Evolutionary conservation across 306 rosid species (phyloP).

Genomic region (Coriaria nepalensis): DNA sequence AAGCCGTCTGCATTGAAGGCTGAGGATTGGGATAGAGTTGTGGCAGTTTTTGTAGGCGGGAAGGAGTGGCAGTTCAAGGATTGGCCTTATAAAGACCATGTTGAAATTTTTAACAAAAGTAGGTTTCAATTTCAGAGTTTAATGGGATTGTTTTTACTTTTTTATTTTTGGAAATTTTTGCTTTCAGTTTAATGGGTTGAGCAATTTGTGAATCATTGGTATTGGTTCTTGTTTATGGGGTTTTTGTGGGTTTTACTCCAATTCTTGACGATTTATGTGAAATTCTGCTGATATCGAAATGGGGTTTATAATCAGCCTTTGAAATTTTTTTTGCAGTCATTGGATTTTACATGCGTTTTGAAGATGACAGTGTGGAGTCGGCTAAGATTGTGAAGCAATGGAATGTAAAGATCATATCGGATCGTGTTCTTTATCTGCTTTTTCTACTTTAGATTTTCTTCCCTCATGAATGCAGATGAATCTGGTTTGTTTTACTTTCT

Average conservation of each 20-base stretch:
- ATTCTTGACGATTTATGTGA: background rate
- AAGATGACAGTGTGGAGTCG: constrained; percentile 82
- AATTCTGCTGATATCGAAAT: background rate
- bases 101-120: constrained; percentile 53
- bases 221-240: background rate
- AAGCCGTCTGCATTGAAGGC: constrained; percentile 75
- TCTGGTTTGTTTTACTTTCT: background rate
- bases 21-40: constrained; percentile 96
- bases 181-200: background rate
- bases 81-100: constrained; percentile 57
- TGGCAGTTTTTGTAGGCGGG: constrained; percentile 88
- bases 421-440: constrained; percentile 6
- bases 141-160: constrained; percentile 8
- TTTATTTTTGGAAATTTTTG: background rate
- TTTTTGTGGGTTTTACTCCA: too few species aligned
- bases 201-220: background rate
- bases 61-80: constrained; percentile 86
- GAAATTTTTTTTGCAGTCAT: constrained; percentile 27
- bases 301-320: background rate
- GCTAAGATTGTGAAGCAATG: constrained; percentile 92
- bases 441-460: background rate
- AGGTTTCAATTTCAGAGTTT: constrained; percentile 18
- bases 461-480: constrained; percentile 3
- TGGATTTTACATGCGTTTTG: constrained; percentile 55
- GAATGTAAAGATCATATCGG: constrained; percentile 97